Percentiles rank a stretch among this genome's conserved stretches.
These are phyloP conservation scores for Cyanidiococcus yangmingshanensis DNA, from an alignment of 23 red algal species.

Conservation along the genomic window DNA sequence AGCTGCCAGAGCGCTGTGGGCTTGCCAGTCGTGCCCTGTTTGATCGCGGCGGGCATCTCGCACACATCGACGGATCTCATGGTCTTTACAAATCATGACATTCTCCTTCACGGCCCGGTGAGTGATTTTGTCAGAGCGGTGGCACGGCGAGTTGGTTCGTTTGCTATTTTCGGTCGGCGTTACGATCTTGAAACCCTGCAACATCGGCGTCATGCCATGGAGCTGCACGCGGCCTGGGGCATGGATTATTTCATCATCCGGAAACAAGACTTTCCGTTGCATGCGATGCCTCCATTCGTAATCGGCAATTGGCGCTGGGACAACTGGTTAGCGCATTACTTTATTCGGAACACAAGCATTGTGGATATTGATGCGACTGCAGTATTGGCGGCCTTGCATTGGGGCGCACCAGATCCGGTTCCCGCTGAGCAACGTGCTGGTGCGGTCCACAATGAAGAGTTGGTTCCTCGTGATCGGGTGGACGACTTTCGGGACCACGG, in stretches of 20 bases:
- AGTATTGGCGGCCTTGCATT: background rate
- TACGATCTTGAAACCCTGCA: background rate
- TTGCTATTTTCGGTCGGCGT: background rate
- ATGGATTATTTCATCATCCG: slow-evolving; percentile 3
- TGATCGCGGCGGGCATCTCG: background rate
- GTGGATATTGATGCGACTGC: background rate
- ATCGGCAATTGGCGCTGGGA: slow-evolving; percentile 22
- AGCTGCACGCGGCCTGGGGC: slow-evolving; percentile 19
- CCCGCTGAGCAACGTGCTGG: background rate
- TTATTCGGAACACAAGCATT: background rate
- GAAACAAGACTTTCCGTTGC: background rate
- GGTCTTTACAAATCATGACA: background rate
- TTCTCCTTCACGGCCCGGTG: background rate
- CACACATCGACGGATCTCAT: background rate
- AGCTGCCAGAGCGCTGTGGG: background rate
- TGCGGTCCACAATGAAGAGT: slow-evolving; percentile 2
- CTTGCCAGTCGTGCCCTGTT: background rate
- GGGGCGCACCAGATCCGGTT: background rate
- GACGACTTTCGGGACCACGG: background rate
- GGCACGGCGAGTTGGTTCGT: background rate
- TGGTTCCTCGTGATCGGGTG: background rate
- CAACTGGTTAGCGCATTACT: slow-evolving; percentile 4
- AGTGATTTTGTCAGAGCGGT: background rate
- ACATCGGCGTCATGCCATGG: background rate
- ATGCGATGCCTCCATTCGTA: background rate